These are phyloP conservation scores for Aphanomyces astaci DNA, from an alignment of 352 stramenopile species.

Conservation along the genomic window DNA sequence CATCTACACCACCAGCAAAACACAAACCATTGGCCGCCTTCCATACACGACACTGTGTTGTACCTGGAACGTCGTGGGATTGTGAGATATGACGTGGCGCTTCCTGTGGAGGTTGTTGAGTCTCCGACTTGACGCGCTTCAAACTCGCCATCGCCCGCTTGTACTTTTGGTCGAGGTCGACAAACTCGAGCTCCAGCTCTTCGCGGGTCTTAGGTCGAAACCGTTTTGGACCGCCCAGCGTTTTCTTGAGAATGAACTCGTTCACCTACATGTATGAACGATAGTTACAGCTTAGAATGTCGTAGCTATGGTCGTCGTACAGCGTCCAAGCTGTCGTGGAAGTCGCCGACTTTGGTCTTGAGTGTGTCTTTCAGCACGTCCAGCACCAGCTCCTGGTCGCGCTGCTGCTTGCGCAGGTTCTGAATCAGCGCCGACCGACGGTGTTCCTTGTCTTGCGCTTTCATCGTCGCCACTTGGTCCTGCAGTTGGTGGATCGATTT, in stretches of 20 bases:
- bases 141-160: conserved; percentile 53
- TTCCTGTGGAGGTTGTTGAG: conserved; percentile 15
- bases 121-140: conserved; percentile 35
- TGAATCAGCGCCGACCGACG: conserved; percentile 79
- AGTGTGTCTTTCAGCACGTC: conserved; percentile 79
- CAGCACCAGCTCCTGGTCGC: conserved; percentile 75
- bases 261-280: conserved; percentile 42
- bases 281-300: conserved; percentile 4
- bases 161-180: conserved; percentile 62
- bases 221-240: conserved; percentile 57
- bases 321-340: conserved; percentile 36
- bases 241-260: conserved; percentile 81
- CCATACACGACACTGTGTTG: too few relatives aligned
- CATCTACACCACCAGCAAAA: conserved; percentile 15
- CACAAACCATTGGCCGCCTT: too few relatives aligned
- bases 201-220: conserved; percentile 81
- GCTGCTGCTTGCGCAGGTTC: conserved; percentile 57
- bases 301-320: conserved; percentile 17
- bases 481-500: conserved; percentile 78
- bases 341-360: conserved; percentile 52
- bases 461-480: conserved; percentile 58
- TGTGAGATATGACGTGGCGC: too few relatives aligned
- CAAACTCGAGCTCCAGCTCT: conserved; percentile 79
- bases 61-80: too few relatives aligned
- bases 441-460: conserved; percentile 80